These are phyloP conservation scores for Globisporangium emineosum DNA, from an alignment of 352 stramenopile species.

Conservation along the genomic window DNA sequence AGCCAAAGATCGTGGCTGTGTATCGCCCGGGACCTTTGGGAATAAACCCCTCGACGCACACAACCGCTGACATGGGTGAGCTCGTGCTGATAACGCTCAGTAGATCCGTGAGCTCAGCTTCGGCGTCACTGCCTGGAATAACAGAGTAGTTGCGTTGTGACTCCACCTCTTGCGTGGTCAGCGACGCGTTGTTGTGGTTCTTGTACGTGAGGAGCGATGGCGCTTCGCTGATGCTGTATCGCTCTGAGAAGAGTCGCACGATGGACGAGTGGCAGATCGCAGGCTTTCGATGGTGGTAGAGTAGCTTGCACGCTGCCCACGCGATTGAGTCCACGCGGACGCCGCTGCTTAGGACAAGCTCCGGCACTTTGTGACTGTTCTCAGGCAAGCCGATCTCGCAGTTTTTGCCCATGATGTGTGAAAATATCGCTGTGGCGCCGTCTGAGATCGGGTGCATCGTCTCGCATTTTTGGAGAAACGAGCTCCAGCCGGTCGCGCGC, in stretches of 20 bases:
- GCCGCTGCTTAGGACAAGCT: constrained; percentile 43
- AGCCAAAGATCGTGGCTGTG: constrained; percentile 31
- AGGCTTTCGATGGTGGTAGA: constrained; percentile 43
- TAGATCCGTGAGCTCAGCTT: constrained; percentile 38
- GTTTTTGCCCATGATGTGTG: constrained; percentile 37
- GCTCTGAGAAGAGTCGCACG: constrained; percentile 39
- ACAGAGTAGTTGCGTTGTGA: constrained; percentile 13
- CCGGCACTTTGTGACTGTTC: constrained; percentile 17
- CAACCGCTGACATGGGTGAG: constrained; percentile 30
- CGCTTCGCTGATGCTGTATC: constrained; percentile 29
- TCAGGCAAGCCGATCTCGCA: constrained; percentile 31
- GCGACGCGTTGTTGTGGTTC: background rate
- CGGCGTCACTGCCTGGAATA: constrained; percentile 29
- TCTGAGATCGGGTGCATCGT: constrained; percentile 24
- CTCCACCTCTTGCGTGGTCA: background rate
- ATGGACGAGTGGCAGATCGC: constrained; percentile 48
- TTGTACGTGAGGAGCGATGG: constrained; percentile 8
- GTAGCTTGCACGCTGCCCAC: constrained; percentile 45
- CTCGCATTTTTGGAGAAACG: constrained; percentile 47
- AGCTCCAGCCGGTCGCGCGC: constrained; percentile 37
- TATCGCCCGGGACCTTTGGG: constrained; percentile 23
- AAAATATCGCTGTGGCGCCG: constrained; percentile 18
- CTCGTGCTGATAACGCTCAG: constrained; percentile 61
- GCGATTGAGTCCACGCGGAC: constrained; percentile 51
- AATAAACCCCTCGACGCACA: constrained; percentile 53